Evolutionary conservation across 768 basidiomycete genomes (phyloP), one percentile per base, ranked within the genome.

Genomic region (Phanerochaete sordida): DNA sequence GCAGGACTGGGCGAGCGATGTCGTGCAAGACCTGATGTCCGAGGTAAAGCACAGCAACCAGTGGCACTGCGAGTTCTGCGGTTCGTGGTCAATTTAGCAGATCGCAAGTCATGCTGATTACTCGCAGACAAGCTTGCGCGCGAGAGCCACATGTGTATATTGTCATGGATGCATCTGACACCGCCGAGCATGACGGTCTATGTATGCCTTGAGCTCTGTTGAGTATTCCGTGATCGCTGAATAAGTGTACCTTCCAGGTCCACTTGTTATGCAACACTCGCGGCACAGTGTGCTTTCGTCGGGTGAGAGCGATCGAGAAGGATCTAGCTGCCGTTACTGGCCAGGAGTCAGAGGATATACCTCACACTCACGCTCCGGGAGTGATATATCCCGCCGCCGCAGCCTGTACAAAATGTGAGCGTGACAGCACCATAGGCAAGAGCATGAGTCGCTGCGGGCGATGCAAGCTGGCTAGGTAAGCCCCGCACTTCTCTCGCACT

Each of bases 201-300:
- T 43, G 62, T 65, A 37, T 15, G 62, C 54, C 11, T n/a, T 8
- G 28, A 6, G 21, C 30, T 11, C 33, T 2, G 11, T 27, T 13
- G 27, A 11, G 37, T 2, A 30, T 27, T n/a, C 27, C 9, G 16
- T 30, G 12, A 3, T 13, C 45, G 15, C 50, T 35, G 33, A 33
- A n/a, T n/a, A n/a, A n/a, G n/a, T 11, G 15, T 1, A 27, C 48
- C 15, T 21, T 19, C 24, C n/a, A 65, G 62, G 48, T 65, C 5
- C 65, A 65, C 47, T 60, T 62, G 16, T 44, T 63, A 2, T 65
- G 65, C 58, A n/a, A n/a, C n/a, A n/a, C n/a, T n/a, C 56, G 55
- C 27, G 23, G 33, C n/a, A 31, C 35, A 24, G 5, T 27, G 15
- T 65, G 65, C 51, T 57, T 47, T 12, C 23, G 12, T 4, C 21